Conservation (phyloP, 1,139 yeast species). For the Pneumocystis murina region DNA sequence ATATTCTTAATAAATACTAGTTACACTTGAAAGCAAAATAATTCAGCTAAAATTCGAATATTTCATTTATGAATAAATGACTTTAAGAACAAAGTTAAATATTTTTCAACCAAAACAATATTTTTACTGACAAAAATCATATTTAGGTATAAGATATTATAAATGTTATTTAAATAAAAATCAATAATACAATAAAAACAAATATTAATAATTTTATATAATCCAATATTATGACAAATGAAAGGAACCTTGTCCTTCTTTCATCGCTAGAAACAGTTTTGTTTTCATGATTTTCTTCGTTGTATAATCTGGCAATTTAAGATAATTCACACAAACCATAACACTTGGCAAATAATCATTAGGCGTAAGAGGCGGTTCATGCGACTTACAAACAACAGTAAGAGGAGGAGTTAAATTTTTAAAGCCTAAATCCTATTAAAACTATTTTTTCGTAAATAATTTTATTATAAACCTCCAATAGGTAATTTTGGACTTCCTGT, state of each 20-base stretch:
- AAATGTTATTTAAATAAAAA: background rate
- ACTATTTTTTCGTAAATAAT: background rate
- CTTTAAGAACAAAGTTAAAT: background rate
- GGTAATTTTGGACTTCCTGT: conserved; percentile 93
- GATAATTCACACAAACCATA: conserved; percentile 94
- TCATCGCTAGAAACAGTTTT: conserved; percentile 53
- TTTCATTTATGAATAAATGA: background rate
- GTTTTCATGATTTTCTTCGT: conserved; percentile 42
- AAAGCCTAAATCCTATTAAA: conserved; percentile 32
- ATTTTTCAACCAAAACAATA: background rate
- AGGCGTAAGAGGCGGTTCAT: conserved; percentile 46
- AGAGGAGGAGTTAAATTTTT: conserved; percentile 65
- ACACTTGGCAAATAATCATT: conserved; percentile 90
- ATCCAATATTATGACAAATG: conserved; percentile 39
- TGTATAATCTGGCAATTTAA: conserved; percentile 75
- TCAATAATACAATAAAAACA: background rate
- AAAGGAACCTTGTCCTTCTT: conserved; percentile 84
- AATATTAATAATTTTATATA: background rate
- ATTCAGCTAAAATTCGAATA: background rate
- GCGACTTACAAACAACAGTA: conserved; percentile 71
- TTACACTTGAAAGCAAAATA: background rate
- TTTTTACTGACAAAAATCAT: background rate
- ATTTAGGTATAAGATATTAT: background rate
- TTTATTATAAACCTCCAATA: conserved; percentile 40
- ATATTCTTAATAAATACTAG: background rate